Conservation (phyloP, 768 basidiomycete species). For the Boletus insuetus region DNA sequence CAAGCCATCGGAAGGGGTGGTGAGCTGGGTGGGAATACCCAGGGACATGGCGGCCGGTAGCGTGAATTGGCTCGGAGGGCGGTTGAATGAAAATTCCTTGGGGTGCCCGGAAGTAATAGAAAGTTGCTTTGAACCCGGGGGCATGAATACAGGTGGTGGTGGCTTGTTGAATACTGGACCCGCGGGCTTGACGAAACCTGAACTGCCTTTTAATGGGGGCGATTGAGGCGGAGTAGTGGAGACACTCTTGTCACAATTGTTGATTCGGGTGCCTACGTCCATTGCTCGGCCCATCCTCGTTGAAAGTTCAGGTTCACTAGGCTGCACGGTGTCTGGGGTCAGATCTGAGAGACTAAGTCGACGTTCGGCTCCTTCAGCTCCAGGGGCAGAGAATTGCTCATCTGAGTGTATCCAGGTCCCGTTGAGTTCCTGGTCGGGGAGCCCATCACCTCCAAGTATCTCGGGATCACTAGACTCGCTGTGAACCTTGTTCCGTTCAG, state of each 20-base stretch:
- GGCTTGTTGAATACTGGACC: constrained; percentile 63
- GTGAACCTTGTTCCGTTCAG: constrained; percentile 56
- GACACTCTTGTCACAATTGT: constrained; percentile 34
- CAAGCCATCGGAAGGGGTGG: constrained; percentile 23
- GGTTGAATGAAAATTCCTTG: constrained; percentile 36
- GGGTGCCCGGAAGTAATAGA: constrained; percentile 1
- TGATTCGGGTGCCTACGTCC: constrained; percentile 1
- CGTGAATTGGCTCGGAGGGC: constrained; percentile 39
- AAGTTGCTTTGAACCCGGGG: constrained; percentile 19
- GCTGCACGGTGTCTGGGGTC: constrained; percentile 37
- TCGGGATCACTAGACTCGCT: constrained; percentile 26
- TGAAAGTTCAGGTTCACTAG: constrained; percentile 14
- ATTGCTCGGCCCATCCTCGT: constrained; percentile 15
- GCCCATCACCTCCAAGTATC: constrained; percentile 20
- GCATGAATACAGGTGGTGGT: constrained; percentile 27
- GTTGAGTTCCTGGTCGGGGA: constrained; percentile 4
- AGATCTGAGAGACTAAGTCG: constrained; percentile 63
- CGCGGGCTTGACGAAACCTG: constrained; percentile 33
- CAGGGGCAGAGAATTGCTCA: not conserved
- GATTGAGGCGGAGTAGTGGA: constrained; percentile 61
- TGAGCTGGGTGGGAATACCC: constrained; percentile 38
- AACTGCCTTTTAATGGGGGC: constrained; percentile 36
- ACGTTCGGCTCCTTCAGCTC: constrained; percentile 20
- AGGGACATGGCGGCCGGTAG: constrained; percentile 45
- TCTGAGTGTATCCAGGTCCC: constrained; percentile 1